Evolutionary conservation across 2,329 filamentous ascomycete species (phyloP).

Genomic region (Didymosphaeria variabile): DNA sequence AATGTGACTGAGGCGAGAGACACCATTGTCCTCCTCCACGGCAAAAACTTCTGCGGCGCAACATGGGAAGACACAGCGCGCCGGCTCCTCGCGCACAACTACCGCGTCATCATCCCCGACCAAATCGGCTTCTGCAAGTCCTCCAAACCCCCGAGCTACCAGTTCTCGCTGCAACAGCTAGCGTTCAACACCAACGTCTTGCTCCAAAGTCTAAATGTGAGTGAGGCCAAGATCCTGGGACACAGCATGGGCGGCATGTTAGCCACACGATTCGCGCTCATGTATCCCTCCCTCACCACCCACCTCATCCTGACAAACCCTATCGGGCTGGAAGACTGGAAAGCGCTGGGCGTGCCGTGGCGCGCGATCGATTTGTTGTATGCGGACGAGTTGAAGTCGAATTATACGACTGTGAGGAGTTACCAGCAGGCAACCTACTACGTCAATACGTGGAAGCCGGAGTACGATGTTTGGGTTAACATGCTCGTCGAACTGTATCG

Average conservation of each 20-base stretch:
- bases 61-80: constrained; percentile 2
- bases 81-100: background rate
- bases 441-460: constrained; percentile 1
- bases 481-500: background rate
- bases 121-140: constrained; percentile 12
- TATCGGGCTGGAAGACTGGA: constrained; percentile 7
- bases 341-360: constrained; percentile 3
- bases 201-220: background rate
- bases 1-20: background rate
- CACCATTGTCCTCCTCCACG: constrained; percentile 8
- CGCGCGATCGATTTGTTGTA: background rate
- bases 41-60: constrained; percentile 8
- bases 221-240: background rate
- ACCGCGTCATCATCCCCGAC: constrained; percentile 8
- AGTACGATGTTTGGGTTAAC: constrained; percentile 3
- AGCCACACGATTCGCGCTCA: background rate
- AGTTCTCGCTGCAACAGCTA: constrained; percentile 5
- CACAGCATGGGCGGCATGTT: constrained; percentile 6
- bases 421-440: constrained; percentile 6
- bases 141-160: background rate
- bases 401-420: background rate
- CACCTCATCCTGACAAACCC: background rate
- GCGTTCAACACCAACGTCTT: background rate
- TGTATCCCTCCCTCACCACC: background rate
- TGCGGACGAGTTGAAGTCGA: background rate